Conservation (phyloP, 2,329 filamentous ascomycete species). For the Trichoderma polysporum region DNA sequence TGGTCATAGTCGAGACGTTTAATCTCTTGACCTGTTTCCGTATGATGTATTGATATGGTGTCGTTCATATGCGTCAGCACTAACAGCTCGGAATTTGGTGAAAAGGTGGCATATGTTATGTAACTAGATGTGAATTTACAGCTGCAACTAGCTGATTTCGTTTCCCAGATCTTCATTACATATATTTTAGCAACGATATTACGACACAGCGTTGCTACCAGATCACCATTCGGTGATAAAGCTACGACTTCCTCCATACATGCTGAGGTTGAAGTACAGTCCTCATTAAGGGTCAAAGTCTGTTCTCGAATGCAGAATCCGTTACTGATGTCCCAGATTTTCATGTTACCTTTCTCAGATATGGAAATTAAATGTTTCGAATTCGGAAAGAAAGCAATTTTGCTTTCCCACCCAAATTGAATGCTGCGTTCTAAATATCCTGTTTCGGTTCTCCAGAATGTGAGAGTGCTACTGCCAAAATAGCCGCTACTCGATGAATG, state of each 20-base stretch:
- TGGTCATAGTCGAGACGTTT: not conserved
- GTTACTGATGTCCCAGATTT: not conserved
- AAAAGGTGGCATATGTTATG: not conserved
- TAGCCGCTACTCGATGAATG: too few species aligned
- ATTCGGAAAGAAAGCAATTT: not conserved
- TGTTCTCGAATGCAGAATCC: not conserved
- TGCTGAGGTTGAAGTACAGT: not conserved
- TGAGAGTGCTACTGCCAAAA: not conserved
- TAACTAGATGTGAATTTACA: not conserved
- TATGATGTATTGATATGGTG: not conserved
- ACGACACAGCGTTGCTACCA: not conserved
- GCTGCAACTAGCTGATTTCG: not conserved
- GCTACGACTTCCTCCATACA: not conserved
- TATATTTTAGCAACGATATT: too few species aligned
- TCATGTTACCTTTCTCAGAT: not conserved
- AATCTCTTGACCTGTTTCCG: not conserved
- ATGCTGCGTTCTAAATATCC: not conserved
- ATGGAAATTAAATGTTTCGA: not conserved
- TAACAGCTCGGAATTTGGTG: not conserved
- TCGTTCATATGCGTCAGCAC: not conserved
- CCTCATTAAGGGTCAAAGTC: not conserved
- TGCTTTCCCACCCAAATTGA: not conserved
- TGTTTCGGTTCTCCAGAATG: not conserved
- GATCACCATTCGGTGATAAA: not conserved
- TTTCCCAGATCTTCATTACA: not conserved